Evolutionary conservation across 768 basidiomycete genomes (phyloP).

Genomic region (Auricularia sp.): DNA sequence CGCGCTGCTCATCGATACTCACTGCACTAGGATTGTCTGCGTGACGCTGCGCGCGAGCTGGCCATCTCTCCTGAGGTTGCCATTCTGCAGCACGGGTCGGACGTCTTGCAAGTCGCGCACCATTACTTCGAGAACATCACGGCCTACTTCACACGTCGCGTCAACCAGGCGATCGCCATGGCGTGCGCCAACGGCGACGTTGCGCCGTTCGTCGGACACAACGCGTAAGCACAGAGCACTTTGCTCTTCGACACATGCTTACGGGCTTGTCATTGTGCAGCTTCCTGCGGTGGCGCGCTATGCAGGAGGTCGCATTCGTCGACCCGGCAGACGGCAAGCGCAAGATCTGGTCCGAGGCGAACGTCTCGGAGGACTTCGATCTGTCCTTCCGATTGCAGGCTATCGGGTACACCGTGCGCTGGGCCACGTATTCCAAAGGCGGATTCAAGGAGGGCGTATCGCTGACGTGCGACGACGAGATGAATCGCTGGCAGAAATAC

Average conservation of each 20-base stretch:
- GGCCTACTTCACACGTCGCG: conserved; percentile 77
- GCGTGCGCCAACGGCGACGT: conserved; percentile 69
- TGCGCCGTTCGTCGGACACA: conserved; percentile 78
- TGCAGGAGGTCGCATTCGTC: conserved; percentile 75
- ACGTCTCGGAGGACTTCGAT: conserved; percentile 78
- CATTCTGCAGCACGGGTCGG: conserved; percentile 80
- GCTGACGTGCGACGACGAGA: conserved; percentile 30
- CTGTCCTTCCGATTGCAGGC: conserved; percentile 61
- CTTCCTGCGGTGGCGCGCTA: conserved; percentile 80
- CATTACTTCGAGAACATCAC: conserved; percentile 90
- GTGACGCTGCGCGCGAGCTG: conserved; percentile 82
- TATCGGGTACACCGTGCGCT: conserved; percentile 11
- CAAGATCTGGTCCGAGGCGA: conserved; percentile 77
- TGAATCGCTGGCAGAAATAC: conserved; percentile 32
- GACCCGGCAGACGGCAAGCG: conserved; percentile 52
- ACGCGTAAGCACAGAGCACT: conserved; percentile 31
- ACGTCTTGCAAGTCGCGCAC: conserved; percentile 83
- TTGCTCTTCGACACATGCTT: no score
- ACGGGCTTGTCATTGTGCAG: no score
- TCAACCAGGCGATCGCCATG: conserved; percentile 77
- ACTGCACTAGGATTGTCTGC: conserved; percentile 55
- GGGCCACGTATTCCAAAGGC: conserved; percentile 28
- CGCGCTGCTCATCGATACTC: conserved; percentile 5
- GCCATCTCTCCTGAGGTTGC: conserved; percentile 72
- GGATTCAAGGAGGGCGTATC: conserved; percentile 33